phyloP scores from a whole-genome alignment of 116 monocot species.

The Zostera marina region DNA sequence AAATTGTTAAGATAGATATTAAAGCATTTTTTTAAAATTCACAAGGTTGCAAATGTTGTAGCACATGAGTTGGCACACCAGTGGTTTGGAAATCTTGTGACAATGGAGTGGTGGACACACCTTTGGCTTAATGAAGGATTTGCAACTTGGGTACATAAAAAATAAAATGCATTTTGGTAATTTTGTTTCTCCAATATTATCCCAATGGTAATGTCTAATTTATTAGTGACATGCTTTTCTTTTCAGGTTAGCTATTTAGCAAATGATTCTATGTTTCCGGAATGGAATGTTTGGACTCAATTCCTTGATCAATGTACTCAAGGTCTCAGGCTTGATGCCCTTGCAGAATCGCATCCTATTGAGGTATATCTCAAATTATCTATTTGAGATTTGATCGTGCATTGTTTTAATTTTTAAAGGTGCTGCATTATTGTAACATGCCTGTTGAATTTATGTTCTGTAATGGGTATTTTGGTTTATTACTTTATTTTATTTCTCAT shows the following conservation, averaged over 20 bases:
- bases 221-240: neutral
- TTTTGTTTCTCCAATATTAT: neutral
- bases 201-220: neutral
- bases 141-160: constrained; percentile 77
- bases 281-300: constrained; percentile 96
- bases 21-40: neutral
- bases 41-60: constrained; percentile 92
- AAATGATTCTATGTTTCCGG: constrained; percentile 74
- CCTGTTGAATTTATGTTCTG: too few species aligned
- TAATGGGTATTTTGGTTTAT: too few species aligned
- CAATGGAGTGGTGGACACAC: constrained; percentile 99
- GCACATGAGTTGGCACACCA: constrained; percentile 98
- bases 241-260: constrained; percentile 91
- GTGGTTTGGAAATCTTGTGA: constrained; percentile 99
- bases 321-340: constrained; percentile 84
- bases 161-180: neutral
- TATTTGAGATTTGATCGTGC: neutral
- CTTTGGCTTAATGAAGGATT: constrained; percentile 99
- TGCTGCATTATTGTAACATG: too few species aligned
- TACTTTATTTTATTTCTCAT: too few species aligned
- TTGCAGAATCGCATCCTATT: constrained; percentile 94
- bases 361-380: constrained; percentile 35
- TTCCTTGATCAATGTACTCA: constrained; percentile 70
- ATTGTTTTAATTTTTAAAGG: neutral
- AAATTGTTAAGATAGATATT: neutral